These are phyloP conservation scores for Dalbergia cultrata DNA, from an alignment of 306 rosid genomes.

Conservation along the genomic window DNA sequence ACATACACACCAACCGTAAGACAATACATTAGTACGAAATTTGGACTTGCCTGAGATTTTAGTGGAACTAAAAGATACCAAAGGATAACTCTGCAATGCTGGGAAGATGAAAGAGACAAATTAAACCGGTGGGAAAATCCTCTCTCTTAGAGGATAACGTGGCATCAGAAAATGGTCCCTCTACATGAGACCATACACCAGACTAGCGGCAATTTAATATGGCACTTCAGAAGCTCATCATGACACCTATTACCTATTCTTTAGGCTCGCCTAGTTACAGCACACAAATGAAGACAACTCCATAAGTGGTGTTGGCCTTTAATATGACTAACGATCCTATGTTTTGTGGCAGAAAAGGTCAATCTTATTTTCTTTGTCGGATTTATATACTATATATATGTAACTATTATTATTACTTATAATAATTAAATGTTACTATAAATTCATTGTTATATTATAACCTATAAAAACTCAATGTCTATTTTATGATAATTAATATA, in stretches of 20 bases:
- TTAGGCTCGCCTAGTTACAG: slow-evolving; percentile 42
- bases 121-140: background rate
- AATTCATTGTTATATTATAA: too few relatives aligned
- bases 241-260: slow-evolving; percentile 45
- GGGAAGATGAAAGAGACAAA: slow-evolving; percentile 28
- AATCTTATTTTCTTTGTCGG: slow-evolving; percentile 1
- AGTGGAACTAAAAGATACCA: background rate
- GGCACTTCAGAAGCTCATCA: background rate
- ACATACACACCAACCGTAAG: background rate
- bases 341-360: slow-evolving; percentile 44
- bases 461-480: too few relatives aligned
- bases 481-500: too few relatives aligned
- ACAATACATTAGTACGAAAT: background rate
- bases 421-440: too few relatives aligned
- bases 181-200: slow-evolving; percentile 4
- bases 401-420: too few relatives aligned
- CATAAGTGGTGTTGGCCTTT: slow-evolving; percentile 9
- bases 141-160: slow-evolving; percentile 16
- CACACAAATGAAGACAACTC: slow-evolving; percentile 22
- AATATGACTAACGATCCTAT: slow-evolving; percentile 7
- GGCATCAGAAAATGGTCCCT: slow-evolving; percentile 43
- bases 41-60: slow-evolving; percentile 47
- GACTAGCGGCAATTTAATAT: background rate
- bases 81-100: background rate
- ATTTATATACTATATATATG: background rate